Base-by-base conservation (phyloP, 2,329 filamentous ascomycete genomes). In the Fusarium sp. region DNA sequence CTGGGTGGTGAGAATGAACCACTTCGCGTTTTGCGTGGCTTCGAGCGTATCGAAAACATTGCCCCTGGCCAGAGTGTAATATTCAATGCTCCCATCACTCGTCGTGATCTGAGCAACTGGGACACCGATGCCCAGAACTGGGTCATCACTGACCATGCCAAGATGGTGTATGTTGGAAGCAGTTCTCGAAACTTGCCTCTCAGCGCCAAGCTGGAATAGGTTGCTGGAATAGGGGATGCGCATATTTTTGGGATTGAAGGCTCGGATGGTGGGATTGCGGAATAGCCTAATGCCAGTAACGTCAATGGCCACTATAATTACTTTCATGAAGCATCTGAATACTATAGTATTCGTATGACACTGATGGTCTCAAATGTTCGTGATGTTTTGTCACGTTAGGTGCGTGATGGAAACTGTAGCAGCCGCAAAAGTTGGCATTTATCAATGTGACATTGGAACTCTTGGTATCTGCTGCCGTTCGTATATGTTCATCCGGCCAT, bases 21-120 rank as follows among this genome's bases (percentile, higher is more conserved):
- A 4, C 78, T 82, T 4, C 80, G 85, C 24, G 83, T 89, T 4
- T 88, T 98, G 15, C 89, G 95, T 63, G 90, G 90, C 43, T 98
- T 97, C 73, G 92, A 96, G 59, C 88, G 93, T 45, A 78, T 97
- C 59, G 76, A 80, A 64, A 84, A 83, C 48, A 89, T 97, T 65
- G 82, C 86, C 6, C 85, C 92, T 0, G 93, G 92, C n/a, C 77
- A 88, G 77, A 88, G 85, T 50, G 83, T 81, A 5, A 86, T 83
- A 3, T 96, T 96, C 82, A 83, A 78, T 1, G 89, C 87, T 1
- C 85, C 89, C 17, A 79, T 97, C 55, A 94, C 89, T 7, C 86
- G 94, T 38, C 88, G 93, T 56, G 95, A 97, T 74, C 70, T 97
- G 56, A 93, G 90, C 76, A 96, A 94, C 81, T 97, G 95, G 94